These are phyloP conservation scores for Stephanodiscus minutulus DNA, from an alignment of 108 stramenopile species.

Conservation along the genomic window DNA sequence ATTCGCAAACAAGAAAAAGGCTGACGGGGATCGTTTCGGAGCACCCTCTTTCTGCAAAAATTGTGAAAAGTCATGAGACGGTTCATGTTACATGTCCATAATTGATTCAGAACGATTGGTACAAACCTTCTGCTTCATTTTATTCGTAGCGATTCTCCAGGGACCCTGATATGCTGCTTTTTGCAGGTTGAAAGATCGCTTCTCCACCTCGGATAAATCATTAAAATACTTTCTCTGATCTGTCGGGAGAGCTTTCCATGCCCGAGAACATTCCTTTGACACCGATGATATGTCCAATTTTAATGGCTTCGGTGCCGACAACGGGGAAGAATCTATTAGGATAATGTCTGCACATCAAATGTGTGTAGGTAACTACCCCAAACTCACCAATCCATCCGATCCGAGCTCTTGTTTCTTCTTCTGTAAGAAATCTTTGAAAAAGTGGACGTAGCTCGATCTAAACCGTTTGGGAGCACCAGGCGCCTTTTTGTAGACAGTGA, in stretches of 20 bases:
- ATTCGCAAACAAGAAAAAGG: conserved; percentile 56
- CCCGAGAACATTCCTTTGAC: conserved; percentile 32
- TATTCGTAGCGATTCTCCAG: conserved; percentile 34
- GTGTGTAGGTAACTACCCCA: not conserved
- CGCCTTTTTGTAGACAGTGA: conserved; percentile 43
- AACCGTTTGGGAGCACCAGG: conserved; percentile 59
- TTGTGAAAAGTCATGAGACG: not conserved
- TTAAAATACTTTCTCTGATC: conserved; percentile 56
- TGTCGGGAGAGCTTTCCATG: conserved; percentile 44
- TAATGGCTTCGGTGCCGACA: not conserved
- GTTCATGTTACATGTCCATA: not conserved
- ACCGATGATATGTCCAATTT: conserved; percentile 18
- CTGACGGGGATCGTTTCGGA: conserved; percentile 60
- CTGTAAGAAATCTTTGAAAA: conserved; percentile 41
- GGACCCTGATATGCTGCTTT: conserved; percentile 39
- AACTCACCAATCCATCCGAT: conserved; percentile 33
- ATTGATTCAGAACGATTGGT: not conserved
- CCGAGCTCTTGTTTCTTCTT: conserved; percentile 35
- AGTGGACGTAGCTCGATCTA: conserved; percentile 59
- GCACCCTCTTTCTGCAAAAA: conserved; percentile 47
- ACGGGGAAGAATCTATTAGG: not conserved
- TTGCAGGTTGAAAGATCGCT: conserved; percentile 48
- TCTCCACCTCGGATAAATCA: conserved; percentile 41
- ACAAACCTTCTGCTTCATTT: conserved; percentile 37
- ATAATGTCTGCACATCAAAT: conserved; percentile 11